Evolutionary conservation across 2,329 filamentous ascomycete genomes (phyloP).

Genomic region (Fusarium newnesense): DNA sequence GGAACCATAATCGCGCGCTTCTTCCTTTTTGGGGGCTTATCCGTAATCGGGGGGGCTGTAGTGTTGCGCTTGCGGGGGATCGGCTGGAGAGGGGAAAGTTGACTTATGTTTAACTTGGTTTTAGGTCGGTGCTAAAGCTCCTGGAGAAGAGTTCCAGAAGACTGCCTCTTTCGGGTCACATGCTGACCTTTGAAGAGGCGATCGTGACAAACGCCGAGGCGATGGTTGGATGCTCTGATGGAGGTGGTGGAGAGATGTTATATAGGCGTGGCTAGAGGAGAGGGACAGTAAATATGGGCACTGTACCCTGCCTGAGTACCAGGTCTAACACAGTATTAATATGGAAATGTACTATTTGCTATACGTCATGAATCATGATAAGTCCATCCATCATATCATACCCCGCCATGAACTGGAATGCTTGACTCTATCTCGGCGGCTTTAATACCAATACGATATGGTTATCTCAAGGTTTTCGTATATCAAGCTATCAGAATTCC

Average conservation of each 20-base stretch:
- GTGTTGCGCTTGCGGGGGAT: conserved; percentile 37
- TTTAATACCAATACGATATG: not conserved
- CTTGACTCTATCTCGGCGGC: not conserved
- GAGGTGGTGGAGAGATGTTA: conserved; percentile 36
- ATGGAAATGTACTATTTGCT: not conserved
- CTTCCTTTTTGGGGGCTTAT: not conserved
- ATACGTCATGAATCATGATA: conserved; percentile 37
- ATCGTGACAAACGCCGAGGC: conserved; percentile 47
- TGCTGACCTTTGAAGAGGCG: conserved; percentile 41
- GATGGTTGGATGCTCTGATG: conserved; percentile 41
- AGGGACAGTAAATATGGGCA: not conserved
- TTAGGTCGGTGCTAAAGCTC: conserved; percentile 8
- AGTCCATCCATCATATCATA: conserved; percentile 24
- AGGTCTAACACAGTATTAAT: not conserved
- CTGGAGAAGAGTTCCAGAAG: conserved; percentile 42
- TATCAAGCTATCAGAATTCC: not conserved
- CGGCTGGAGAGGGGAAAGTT: conserved; percentile 28
- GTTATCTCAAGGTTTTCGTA: not conserved
- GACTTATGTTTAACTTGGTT: not conserved
- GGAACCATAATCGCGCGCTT: conserved; percentile 48
- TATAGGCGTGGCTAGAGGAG: conserved; percentile 17
- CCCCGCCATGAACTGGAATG: conserved; percentile 13
- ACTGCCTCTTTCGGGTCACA: conserved; percentile 36
- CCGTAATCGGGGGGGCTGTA: conserved; percentile 26
- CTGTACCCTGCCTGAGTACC: not conserved